A percentile compares a stretch with the other conserved stretches of the same genome.
Conservation (phyloP, 2,329 filamentous ascomycete genomes). For the Fusarium oxysporum region DNA sequence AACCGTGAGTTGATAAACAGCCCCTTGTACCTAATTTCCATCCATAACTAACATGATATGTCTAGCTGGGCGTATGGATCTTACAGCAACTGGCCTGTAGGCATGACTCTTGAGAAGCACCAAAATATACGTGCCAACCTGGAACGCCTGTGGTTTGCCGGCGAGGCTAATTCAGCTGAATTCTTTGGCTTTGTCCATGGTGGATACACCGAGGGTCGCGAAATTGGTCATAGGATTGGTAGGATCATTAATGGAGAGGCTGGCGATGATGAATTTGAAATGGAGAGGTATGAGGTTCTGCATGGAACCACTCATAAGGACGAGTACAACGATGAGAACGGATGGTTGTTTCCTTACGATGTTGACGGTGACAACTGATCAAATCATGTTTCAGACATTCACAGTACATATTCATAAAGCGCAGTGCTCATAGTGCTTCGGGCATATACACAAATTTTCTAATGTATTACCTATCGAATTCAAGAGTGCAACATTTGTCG, state of each 20-base stretch:
- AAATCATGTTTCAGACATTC: background rate
- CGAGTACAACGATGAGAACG: background rate
- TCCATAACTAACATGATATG: background rate
- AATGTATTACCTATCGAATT: background rate
- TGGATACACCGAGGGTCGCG: background rate
- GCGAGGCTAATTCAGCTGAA: background rate
- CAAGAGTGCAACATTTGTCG: fast-evolving
- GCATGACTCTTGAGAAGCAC: background rate
- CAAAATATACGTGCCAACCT: background rate
- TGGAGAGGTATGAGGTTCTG: background rate
- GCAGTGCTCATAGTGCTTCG: background rate
- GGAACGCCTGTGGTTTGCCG: background rate
- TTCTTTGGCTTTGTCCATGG: background rate
- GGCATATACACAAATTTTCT: background rate
- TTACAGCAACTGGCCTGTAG: background rate
- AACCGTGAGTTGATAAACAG: background rate
- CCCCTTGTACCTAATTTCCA: background rate
- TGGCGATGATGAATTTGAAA: background rate
- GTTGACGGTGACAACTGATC: background rate
- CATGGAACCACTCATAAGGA: background rate
- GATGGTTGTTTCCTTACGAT: background rate
- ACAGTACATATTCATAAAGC: background rate
- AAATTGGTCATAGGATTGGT: background rate
- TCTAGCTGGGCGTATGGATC: background rate
- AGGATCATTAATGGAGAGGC: background rate